A percentile compares a stretch with the other conserved stretches of the same genome.
These are phyloP conservation scores for Capsicum chinense DNA, from an alignment of 257 asterid species.

Conservation along the genomic window DNA sequence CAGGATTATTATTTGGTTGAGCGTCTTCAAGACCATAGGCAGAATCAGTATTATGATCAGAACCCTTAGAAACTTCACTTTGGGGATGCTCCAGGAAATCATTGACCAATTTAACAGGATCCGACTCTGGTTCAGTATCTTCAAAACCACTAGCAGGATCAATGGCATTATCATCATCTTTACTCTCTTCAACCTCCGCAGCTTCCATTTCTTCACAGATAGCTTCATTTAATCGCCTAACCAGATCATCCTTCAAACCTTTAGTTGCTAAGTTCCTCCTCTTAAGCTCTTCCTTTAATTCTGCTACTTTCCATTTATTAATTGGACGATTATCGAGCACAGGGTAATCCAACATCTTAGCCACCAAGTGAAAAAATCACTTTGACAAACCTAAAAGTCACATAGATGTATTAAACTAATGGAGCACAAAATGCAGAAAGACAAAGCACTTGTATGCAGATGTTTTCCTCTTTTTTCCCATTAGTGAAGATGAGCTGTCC, in stretches of 20 bases:
- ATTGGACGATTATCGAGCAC: constrained; percentile 48
- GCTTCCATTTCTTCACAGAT: constrained; percentile 38
- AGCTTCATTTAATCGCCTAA: constrained; percentile 45
- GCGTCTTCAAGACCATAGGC: background rate
- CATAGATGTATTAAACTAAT: background rate
- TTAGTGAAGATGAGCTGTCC: background rate
- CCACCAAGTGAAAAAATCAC: constrained; percentile 15
- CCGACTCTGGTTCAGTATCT: background rate
- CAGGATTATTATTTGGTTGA: constrained; percentile 9
- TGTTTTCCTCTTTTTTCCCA: background rate
- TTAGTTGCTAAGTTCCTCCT: constrained; percentile 38
- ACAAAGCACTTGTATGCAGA: background rate
- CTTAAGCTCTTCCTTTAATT: constrained; percentile 52
- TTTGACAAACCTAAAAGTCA: constrained; percentile 19
- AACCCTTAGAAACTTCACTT: constrained; percentile 25
- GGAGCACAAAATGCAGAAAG: background rate
- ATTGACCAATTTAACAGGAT: constrained; percentile 4
- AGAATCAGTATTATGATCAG: background rate
- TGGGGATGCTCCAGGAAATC: constrained; percentile 24
- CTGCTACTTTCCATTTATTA: constrained; percentile 51
- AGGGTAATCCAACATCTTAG: constrained; percentile 38
- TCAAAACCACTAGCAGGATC: constrained; percentile 26
- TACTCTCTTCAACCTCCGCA: constrained; percentile 26
- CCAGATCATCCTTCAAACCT: constrained; percentile 53
- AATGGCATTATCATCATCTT: constrained; percentile 1